Evolutionary conservation across 495 filamentous ascomycete genomes (phyloP).

Genomic region (Daldinia vernicosa): DNA sequence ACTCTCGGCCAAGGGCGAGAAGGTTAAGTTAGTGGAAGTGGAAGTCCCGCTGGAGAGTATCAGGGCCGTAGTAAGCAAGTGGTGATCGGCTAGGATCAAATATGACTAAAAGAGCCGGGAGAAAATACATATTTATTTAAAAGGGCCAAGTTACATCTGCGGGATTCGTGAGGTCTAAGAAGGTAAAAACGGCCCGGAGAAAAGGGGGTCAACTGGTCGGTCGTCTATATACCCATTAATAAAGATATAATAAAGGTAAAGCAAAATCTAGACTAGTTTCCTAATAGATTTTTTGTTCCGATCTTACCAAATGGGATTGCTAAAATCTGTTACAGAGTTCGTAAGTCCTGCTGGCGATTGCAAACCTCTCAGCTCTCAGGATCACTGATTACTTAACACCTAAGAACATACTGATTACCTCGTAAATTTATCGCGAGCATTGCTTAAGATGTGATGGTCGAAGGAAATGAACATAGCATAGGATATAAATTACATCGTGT

Average conservation of each 20-base stretch:
- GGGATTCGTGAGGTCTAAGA: not conserved
- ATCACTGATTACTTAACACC: not conserved
- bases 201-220: not conserved
- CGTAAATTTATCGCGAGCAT: not conserved
- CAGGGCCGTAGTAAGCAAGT: slow-evolving; percentile 33
- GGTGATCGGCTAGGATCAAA: slow-evolving; percentile 6
- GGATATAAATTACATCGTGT: slow-evolving; percentile 6
- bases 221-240: slow-evolving; percentile 17
- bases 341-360: not conserved
- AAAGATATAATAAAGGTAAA: not conserved
- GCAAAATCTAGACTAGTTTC: not conserved
- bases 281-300: not conserved
- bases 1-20: slow-evolving; percentile 17
- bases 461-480: not conserved
- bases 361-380: too few relatives aligned
- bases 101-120: not conserved
- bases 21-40: slow-evolving; percentile 45
- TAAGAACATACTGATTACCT: not conserved
- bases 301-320: not conserved
- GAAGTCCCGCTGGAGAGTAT: slow-evolving; percentile 34
- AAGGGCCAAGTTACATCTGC: not conserved
- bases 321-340: not conserved
- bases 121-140: not conserved
- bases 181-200: not conserved
- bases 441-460: not conserved